Percentiles rank a stretch among this genome's conserved stretches.
phyloP scores from a whole-genome alignment of 1,284 basidiomycete species.

The Heliocybe sulcata region DNA sequence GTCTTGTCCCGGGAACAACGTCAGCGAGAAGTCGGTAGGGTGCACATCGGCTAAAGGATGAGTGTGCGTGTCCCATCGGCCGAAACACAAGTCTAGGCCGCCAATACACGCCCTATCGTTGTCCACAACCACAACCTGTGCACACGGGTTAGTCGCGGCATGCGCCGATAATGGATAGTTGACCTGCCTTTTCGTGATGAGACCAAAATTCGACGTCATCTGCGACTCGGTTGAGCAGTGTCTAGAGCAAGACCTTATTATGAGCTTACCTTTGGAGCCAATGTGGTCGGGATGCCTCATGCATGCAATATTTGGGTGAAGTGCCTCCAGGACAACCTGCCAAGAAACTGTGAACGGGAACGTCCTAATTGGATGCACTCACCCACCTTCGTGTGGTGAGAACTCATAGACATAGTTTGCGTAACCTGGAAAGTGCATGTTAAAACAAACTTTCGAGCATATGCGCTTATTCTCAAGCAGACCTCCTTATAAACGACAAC shows the following conservation, averaged over 20 bases:
- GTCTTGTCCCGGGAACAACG: conserved; percentile 91
- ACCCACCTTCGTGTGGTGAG: conserved; percentile 74
- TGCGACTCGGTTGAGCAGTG: conserved; percentile 16
- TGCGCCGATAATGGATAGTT: background rate
- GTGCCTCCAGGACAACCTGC: conserved; percentile 66
- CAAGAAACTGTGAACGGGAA: conserved; percentile 3
- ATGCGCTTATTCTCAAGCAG: conserved; percentile 7
- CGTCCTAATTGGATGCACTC: conserved; percentile 6
- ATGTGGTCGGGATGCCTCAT: conserved; percentile 90
- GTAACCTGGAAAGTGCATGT: conserved; percentile 48
- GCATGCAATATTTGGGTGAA: conserved; percentile 84
- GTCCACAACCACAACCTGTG: conserved; percentile 75
- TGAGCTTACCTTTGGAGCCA: conserved; percentile 57
- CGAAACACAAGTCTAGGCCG: conserved; percentile 89
- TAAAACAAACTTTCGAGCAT: background rate
- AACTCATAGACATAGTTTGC: conserved; percentile 84
- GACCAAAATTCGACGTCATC: conserved; percentile 78
- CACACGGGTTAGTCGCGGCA: background rate
- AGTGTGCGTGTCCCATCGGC: conserved; percentile 87
- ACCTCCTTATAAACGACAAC: conserved; percentile 88
- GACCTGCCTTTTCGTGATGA: conserved; percentile 64
- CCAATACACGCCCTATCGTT: conserved; percentile 79
- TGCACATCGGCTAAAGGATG: conserved; percentile 89
- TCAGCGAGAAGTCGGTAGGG: conserved; percentile 73
- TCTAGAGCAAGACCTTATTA: background rate